These are phyloP conservation scores for Claviceps africana DNA, from an alignment of 2,329 filamentous ascomycete species.

Conservation along the genomic window DNA sequence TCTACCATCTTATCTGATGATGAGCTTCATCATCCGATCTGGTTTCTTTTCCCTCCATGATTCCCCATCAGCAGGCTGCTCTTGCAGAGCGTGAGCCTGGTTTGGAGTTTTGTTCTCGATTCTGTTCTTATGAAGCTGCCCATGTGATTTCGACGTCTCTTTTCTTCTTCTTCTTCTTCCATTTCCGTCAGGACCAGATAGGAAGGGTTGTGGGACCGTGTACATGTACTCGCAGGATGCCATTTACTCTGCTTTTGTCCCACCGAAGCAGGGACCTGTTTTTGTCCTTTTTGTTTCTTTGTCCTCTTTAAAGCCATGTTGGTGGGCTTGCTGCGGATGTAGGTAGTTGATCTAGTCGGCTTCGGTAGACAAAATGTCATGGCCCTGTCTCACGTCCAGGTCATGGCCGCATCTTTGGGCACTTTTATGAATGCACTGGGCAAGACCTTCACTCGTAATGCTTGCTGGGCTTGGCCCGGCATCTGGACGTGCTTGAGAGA, in stretches of 20 bases:
- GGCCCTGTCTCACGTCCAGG: too few relatives aligned
- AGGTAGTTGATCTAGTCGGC: slow-evolving; percentile 17
- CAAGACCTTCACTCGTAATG: too few relatives aligned
- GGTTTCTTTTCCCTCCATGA: slow-evolving; percentile 6
- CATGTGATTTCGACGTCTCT: slow-evolving; percentile 10
- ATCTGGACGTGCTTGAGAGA: not conserved
- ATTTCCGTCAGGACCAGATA: not conserved
- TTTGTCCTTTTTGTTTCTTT: not conserved
- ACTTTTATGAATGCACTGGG: too few relatives aligned
- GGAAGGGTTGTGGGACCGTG: not conserved
- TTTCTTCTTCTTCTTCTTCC: slow-evolving; percentile 10
- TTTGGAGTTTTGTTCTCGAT: slow-evolving; percentile 7
- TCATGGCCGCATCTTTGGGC: too few relatives aligned
- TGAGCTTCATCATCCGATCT: not conserved
- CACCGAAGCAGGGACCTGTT: too few relatives aligned
- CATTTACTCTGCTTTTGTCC: not conserved
- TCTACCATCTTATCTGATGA: not conserved
- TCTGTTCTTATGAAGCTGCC: slow-evolving; percentile 4
- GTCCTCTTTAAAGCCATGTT: slow-evolving; percentile 8
- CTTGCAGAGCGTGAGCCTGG: slow-evolving; percentile 1
- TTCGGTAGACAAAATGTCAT: slow-evolving; percentile 20
- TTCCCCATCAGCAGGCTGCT: slow-evolving; percentile 11
- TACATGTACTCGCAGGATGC: not conserved
- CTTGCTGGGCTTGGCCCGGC: too few relatives aligned
- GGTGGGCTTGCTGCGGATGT: slow-evolving; percentile 6